These are phyloP conservation scores for Fragaria vesca DNA, from an alignment of 306 rosid species.

Conservation along the genomic window DNA sequence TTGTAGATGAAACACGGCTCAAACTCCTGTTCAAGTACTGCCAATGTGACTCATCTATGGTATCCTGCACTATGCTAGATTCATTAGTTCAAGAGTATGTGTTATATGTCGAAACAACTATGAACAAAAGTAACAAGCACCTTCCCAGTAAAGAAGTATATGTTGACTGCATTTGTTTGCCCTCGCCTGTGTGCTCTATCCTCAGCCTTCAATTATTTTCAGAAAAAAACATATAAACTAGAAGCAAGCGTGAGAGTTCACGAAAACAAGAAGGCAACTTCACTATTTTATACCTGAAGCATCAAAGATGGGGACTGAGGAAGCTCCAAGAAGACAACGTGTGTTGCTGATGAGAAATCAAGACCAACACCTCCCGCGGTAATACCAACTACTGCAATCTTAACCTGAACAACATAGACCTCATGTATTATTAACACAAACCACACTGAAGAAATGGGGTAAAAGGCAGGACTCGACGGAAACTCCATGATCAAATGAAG, in stretches of 20 bases:
- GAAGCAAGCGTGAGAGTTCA: slow-evolving; percentile 17
- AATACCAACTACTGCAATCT: slow-evolving; percentile 84
- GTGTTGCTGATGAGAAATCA: slow-evolving; percentile 87
- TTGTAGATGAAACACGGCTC: slow-evolving; percentile 72
- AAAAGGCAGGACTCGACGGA: not conserved
- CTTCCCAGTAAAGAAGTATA: slow-evolving; percentile 86
- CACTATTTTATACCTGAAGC: slow-evolving; percentile 67
- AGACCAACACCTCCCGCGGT: slow-evolving; percentile 95
- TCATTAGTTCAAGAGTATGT: slow-evolving; percentile 24
- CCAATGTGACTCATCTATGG: slow-evolving; percentile 82
- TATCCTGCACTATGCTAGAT: slow-evolving; percentile 54
- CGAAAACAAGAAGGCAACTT: slow-evolving; percentile 12
- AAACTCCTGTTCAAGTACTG: slow-evolving; percentile 69
- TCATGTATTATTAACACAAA: slow-evolving; percentile 23
- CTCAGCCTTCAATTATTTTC: slow-evolving; percentile 72
- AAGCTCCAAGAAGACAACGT: slow-evolving; percentile 92
- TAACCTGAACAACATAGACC: slow-evolving; percentile 55
- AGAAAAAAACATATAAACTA: not conserved
- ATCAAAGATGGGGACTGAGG: slow-evolving; percentile 74
- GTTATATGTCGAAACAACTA: slow-evolving; percentile 20
- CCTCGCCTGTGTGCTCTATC: slow-evolving; percentile 98
- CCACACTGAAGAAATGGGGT: not conserved
- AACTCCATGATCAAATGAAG: not conserved
- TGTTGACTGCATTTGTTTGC: slow-evolving; percentile 85
- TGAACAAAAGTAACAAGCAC: slow-evolving; percentile 42